Evolutionary conservation across 2,329 filamentous ascomycete genomes (phyloP).

Genomic region (Exophiala bonariae): DNA sequence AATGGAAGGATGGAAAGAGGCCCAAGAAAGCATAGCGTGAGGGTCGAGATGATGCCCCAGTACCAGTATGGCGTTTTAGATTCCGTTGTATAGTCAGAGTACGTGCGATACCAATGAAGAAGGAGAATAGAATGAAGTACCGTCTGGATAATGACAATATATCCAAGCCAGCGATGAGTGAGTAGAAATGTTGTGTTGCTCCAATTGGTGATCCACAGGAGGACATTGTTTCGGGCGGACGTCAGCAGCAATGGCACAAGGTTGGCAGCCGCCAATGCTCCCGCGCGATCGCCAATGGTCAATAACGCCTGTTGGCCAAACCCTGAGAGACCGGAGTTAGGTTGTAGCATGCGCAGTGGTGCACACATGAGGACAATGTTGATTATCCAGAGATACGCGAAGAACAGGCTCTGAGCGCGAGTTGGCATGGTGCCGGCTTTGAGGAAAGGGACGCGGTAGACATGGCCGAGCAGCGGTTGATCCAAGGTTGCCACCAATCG

Average conservation of each 20-base stretch:
- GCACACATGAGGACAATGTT: not conserved
- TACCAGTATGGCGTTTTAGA: constrained; percentile 33
- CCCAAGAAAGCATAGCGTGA: constrained; percentile 30
- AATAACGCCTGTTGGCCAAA: not conserved
- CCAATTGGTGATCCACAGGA: constrained; percentile 41
- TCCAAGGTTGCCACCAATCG: not conserved
- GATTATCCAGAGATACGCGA: not conserved
- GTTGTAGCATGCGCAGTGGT: not conserved
- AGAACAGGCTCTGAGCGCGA: not conserved
- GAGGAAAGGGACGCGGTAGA: not conserved
- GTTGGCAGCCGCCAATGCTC: constrained; percentile 33
- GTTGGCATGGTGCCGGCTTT: constrained; percentile 5
- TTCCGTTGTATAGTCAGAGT: constrained; percentile 23
- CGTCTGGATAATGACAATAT: constrained; percentile 28
- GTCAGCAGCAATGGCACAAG: constrained; percentile 34
- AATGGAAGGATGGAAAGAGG: constrained; percentile 30
- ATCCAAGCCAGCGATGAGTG: constrained; percentile 37
- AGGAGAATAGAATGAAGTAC: constrained; percentile 30
- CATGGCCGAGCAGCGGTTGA: not conserved
- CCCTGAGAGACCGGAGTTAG: not conserved
- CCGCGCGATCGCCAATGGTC: constrained; percentile 27
- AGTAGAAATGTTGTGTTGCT: constrained; percentile 37
- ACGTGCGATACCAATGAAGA: constrained; percentile 24
- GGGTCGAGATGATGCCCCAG: constrained; percentile 38
- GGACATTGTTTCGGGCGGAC: constrained; percentile 38